Evolutionary conservation across 2,329 filamentous ascomycete species (phyloP), one percentile per base, ranked within the genome.

Genomic region (Arthrobotrys sinensis): DNA sequence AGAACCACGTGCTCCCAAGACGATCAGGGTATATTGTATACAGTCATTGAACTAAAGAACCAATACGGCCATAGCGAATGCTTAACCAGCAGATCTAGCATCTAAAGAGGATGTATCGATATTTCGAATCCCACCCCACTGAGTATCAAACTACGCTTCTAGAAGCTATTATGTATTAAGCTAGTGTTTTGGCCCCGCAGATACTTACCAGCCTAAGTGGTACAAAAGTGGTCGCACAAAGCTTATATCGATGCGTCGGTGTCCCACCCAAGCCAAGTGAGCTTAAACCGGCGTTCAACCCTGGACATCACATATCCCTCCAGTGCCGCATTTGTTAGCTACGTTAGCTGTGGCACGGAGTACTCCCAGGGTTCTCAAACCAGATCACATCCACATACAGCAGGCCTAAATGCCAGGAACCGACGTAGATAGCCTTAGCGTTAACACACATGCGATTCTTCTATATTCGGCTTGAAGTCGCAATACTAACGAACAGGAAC

Each of bases 141-240:
- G 55, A 40, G 6, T 14, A 64, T 48, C 43, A 1, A 48, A 19
- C 16, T 16, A 48, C 32, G 1, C 19, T 71, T 71, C 67, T 24
- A 62, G 67, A 63, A 64, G 67, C 24, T 50, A 1, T 3, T 8
- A 62, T 14, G 24, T 62, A 21, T 52, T 16, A n/a, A 38, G 10
- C 66, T 43, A 55, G 55, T 40, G 53, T 70, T 70, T 52, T 21
- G 32, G 48, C 53, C 12, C 50, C 32, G 55, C 36, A 45, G 55
- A 55, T 64, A 63, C 53, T 32, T 45, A 28, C 55, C 19, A n/a
- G 10, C 55, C n/a, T 16, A 28, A 43, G 36, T 32, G 7, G 21
- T 16, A 5, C n/a, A 5, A 21, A 40, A 60, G 3, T 34, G 16
- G 36, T 60, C 19, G n/a, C 55, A 60, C 55, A 60, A 60, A 7